phyloP scores from a whole-genome alignment of 2,329 filamentous ascomycete species.

The Pestalotiopsis sp. region DNA sequence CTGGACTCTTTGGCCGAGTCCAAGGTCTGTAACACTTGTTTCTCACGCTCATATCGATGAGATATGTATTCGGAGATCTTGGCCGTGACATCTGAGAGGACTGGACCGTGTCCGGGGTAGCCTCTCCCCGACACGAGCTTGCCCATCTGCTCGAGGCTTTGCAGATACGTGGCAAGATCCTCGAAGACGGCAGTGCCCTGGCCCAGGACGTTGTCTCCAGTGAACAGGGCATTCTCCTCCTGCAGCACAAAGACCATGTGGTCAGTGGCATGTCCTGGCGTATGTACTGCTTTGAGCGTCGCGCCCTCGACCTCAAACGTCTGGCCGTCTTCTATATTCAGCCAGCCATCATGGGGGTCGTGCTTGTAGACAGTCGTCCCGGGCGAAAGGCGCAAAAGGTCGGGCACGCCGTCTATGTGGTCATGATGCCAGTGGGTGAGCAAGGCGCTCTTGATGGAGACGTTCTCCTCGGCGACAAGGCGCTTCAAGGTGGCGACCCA shows the following conservation, averaged over 20 bases:
- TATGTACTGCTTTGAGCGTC: conserved; percentile 38
- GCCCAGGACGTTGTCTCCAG: conserved; percentile 85
- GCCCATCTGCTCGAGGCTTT: conserved; percentile 71
- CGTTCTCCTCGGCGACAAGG: conserved; percentile 69
- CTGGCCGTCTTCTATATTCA: conserved; percentile 58
- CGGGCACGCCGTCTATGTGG: conserved; percentile 75
- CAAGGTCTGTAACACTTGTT: conserved; percentile 72
- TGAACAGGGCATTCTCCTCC: conserved; percentile 84
- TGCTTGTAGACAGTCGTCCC: conserved; percentile 68
- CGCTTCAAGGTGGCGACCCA: conserved; percentile 72
- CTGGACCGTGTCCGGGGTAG: conserved; percentile 86
- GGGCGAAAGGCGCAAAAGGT: conserved; percentile 69
- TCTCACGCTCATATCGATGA: conserved; percentile 79
- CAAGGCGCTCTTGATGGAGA: conserved; percentile 69
- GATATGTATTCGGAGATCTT: conserved; percentile 82
- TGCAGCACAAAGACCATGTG: conserved; percentile 79
- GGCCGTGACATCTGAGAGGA: conserved; percentile 71
- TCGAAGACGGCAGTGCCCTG: conserved; percentile 88
- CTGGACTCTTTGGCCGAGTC: conserved; percentile 36
- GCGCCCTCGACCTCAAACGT: conserved; percentile 52
- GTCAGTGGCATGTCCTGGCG: conserved; percentile 75
- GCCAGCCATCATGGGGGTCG: conserved; percentile 55
- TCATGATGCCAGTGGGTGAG: conserved; percentile 94
- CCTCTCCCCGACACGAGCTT: conserved; percentile 66
- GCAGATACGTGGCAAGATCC: conserved; percentile 70